Base-by-base conservation (phyloP, 495 filamentous ascomycete genomes). In the Durotheca rogersii region DNA sequence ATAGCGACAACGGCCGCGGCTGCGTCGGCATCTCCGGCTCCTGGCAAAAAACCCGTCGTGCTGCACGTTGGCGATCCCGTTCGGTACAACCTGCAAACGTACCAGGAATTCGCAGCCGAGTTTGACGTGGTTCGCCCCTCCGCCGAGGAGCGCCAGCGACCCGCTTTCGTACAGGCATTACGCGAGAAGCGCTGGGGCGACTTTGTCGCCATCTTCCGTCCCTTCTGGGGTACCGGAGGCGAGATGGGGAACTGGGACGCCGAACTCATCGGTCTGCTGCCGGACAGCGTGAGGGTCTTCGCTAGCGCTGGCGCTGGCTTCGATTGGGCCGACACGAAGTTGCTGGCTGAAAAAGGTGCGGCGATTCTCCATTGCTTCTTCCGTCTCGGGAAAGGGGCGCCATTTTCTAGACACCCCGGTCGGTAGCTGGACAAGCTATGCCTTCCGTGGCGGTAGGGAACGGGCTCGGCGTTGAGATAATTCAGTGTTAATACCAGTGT, bases 191-290 rank as follows among this genome's bases (percentile, higher is more conserved):
- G 74, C 58, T 91, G 84, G 76, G 87, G 87, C 3, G 72, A 88
- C 51, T 90, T 91, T 60, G 67, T 73, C 12, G 87, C 83, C 19
- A 84, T 89, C 51, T 85, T 88, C 62, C 76, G 86, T 14, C 87
- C 86, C 0, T 89, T 87, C 61, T 90, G 85, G 86, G 86, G 86
- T 41, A 87, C 81, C 0, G 86, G 86, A 6, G 83, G 83, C 7
- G 87, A 89, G 69, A 88, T 90, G 86, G 84, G 84, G 10, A 68
- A 72, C 37, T 91, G 87, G 87, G 85, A 90, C 60, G 68, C 70
- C 23, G 86, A 90, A 62, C 66, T 89, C 33, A 83, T 90, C 25
- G 64, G 70, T 3, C 60, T 88, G 23, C 70, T 91, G 9, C 87
- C 87, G 0, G 54, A 71, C 17, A 78, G 76, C 3, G 82, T 86